These are phyloP conservation scores for Paraleonurus japonicus DNA, from an alignment of 257 asterid species.

Conservation along the genomic window DNA sequence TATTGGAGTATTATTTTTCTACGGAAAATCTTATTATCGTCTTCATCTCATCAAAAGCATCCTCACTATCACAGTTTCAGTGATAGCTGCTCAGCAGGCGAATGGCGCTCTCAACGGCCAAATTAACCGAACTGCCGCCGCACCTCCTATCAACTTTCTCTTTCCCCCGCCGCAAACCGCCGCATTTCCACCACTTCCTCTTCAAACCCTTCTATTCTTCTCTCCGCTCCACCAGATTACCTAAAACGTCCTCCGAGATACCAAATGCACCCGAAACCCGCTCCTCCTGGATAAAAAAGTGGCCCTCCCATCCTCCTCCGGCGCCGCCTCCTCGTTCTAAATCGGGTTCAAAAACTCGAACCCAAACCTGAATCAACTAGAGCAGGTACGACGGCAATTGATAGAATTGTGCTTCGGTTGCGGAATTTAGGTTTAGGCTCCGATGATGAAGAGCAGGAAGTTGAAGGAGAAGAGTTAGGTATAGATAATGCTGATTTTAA, in stretches of 20 bases:
- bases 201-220: constrained; percentile 62
- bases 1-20: neutral
- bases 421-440: constrained; percentile 79
- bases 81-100: constrained; percentile 29
- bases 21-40: constrained; percentile 38
- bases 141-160: constrained; percentile 47
- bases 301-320: constrained; percentile 52
- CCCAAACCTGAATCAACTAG: constrained; percentile 37
- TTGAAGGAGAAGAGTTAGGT: constrained; percentile 28
- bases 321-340: constrained; percentile 25
- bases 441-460: constrained; percentile 47
- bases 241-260: constrained; percentile 40
- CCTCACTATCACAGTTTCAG: constrained; percentile 20
- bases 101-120: constrained; percentile 69
- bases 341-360: constrained; percentile 28
- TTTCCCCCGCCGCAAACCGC: constrained; percentile 41
- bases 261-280: constrained; percentile 19
- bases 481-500: constrained; percentile 18
- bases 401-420: constrained; percentile 83
- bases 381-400: constrained; percentile 70
- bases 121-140: constrained; percentile 66
- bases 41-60: constrained; percentile 31
- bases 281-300: constrained; percentile 67
- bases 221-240: constrained; percentile 41
- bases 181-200: constrained; percentile 37